Percentiles rank a stretch among this genome's conserved stretches.
These are phyloP conservation scores for Dissophora globulifera DNA, from an alignment of 192 early-diverging fungal species.

Conservation along the genomic window DNA sequence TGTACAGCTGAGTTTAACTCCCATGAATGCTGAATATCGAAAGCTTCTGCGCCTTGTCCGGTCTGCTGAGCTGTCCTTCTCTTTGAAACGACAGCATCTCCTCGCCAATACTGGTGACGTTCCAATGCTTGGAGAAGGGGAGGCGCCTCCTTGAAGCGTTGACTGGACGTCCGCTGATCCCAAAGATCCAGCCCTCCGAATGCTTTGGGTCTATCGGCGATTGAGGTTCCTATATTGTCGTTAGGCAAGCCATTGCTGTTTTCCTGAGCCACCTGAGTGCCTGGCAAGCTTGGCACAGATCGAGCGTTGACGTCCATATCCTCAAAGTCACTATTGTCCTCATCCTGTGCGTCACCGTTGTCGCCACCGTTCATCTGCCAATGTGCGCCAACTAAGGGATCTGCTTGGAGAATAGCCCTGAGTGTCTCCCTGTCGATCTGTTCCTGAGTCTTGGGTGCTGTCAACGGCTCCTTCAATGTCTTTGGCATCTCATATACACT, in stretches of 20 bases:
- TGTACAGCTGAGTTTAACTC: conserved; percentile 6
- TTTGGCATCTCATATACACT: conserved; percentile 10
- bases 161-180: background rate
- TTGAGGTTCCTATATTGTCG: background rate
- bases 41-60: background rate
- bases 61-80: too few relatives aligned
- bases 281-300: background rate
- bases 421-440: conserved; percentile 30
- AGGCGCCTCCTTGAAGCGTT: background rate
- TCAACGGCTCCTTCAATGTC: background rate
- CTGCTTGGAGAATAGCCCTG: conserved; percentile 26
- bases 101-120: conserved; percentile 35
- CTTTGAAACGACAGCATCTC: background rate
- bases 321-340: conserved; percentile 36
- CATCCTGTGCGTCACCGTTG: background rate
- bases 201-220: background rate
- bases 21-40: conserved; percentile 22
- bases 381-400: conserved; percentile 27
- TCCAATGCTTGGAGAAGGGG: background rate
- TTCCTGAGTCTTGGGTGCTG: conserved; percentile 12
- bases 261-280: background rate
- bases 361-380: conserved; percentile 8
- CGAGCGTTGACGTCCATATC: conserved; percentile 39
- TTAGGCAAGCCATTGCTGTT: background rate
- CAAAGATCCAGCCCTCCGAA: background rate